These are phyloP conservation scores for Fusarium keratoplasticum DNA, from an alignment of 2,329 filamentous ascomycete species.

Conservation along the genomic window DNA sequence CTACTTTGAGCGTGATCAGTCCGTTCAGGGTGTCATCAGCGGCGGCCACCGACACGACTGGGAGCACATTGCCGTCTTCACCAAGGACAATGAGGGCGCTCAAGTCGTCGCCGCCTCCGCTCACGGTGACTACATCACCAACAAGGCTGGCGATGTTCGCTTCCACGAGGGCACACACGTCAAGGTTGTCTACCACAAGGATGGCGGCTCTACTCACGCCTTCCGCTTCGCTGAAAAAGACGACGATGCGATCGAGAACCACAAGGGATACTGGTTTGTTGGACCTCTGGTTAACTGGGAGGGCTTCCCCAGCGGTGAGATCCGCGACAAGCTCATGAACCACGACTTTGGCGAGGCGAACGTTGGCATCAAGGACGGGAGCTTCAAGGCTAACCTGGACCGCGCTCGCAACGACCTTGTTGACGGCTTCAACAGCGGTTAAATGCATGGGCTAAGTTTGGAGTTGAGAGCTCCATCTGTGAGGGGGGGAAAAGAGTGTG, in stretches of 20 bases:
- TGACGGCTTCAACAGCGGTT: not conserved
- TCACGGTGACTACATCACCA: slow-evolving; percentile 16
- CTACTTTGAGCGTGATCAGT: slow-evolving; percentile 56
- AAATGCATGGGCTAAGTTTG: not conserved
- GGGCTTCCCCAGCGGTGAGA: slow-evolving; percentile 41
- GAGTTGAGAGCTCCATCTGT: not conserved
- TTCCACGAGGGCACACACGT: slow-evolving; percentile 40
- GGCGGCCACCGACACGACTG: slow-evolving; percentile 30
- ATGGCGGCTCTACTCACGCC: slow-evolving; percentile 48
- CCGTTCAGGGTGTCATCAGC: not conserved
- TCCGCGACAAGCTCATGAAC: not conserved
- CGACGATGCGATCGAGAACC: slow-evolving; percentile 47
- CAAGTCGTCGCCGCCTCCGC: slow-evolving; percentile 25
- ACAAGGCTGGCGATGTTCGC: slow-evolving; percentile 7
- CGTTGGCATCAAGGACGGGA: slow-evolving; percentile 1
- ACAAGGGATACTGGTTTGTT: slow-evolving; percentile 49
- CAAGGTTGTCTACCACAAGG: slow-evolving; percentile 55
- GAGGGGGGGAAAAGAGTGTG: not conserved
- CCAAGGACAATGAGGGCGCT: slow-evolving; percentile 13
- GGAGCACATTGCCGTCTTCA: slow-evolving; percentile 29
- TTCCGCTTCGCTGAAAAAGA: slow-evolving; percentile 49
- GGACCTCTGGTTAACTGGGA: slow-evolving; percentile 47
- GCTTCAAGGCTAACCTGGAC: slow-evolving; percentile 1
- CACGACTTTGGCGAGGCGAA: not conserved
- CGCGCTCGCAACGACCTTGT: not conserved